Base-by-base conservation (phyloP, 306 rosid species). In the Trichosanthes truncata region DNA sequence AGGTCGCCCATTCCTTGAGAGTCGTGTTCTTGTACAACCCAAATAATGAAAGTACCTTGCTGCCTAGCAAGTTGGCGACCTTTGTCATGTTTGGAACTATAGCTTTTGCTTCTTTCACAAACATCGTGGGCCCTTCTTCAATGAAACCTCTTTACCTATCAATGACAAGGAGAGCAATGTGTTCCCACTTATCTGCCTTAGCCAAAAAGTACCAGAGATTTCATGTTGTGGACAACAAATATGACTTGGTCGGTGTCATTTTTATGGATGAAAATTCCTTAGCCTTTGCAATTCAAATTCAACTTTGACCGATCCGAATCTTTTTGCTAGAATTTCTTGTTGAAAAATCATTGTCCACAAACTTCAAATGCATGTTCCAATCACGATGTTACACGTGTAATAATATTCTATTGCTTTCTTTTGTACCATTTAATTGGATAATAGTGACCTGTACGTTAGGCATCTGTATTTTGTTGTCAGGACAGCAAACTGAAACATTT, bases 11-110 rank as follows among this genome's bases (percentile, higher is more conserved):
- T 86, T 74, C 97, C 98, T 55, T 82, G 83, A 65, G 90, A 86
- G 80, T 94, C 98, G 11, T 94, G 96, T 82, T 92, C 92, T 6
- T 92, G 90, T 60, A 93, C 91, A 53, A 91, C 94, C 97, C 98
- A 94, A 80, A 91, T 84, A 11, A 92, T 59, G 77, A 87, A 92
- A 59, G 89, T 74, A 21, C 94, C 91, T 61, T 92, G 91, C 82
- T 86, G 80, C 84, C 96, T 87, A 17, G 91, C 91, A 66, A 88
- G 77, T 82, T 88, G 9, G 92, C 85, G 55, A 93, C 91, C 85
- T 84, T 77, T 26, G 87, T 84, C 29, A 94, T 94, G 79, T 92
- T 92, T 46, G 97, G 91, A 71, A 89, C 87, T 11, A 90, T 88
- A 21, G 85, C 85, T 87, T n/a, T 94, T 81, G 93, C 94, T 82